These are phyloP conservation scores for Pichia sp. DNA, from an alignment of 1,139 yeast species.

Conservation along the genomic window DNA sequence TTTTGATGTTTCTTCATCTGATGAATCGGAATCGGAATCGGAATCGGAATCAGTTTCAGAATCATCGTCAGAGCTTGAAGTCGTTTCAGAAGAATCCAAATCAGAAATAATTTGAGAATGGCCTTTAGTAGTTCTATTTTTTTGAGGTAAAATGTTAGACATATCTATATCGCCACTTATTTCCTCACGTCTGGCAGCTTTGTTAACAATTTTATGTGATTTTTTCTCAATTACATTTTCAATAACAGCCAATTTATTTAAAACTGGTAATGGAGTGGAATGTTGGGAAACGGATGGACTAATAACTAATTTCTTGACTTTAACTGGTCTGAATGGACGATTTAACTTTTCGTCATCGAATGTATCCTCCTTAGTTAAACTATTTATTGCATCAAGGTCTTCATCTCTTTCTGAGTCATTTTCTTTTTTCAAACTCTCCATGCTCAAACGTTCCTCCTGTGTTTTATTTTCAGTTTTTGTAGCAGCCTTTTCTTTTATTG, in stretches of 20 bases:
- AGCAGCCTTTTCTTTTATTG: conserved; percentile 1
- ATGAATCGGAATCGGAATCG: conserved; percentile 7
- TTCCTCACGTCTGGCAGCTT: conserved; percentile 15
- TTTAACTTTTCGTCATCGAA: conserved; percentile 8
- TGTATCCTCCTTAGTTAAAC: conserved; percentile 11
- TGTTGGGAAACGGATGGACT: background rate
- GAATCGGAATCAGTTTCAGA: background rate
- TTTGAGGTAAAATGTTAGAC: conserved; percentile 16
- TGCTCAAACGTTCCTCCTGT: background rate
- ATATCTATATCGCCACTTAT: conserved; percentile 16
- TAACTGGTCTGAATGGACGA: conserved; percentile 7
- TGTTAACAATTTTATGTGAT: background rate
- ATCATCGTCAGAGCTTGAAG: background rate
- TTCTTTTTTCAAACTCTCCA: background rate
- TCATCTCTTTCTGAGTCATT: conserved; percentile 5
- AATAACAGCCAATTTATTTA: background rate
- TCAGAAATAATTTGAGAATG: background rate
- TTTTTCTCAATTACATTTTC: background rate
- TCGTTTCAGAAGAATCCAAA: background rate
- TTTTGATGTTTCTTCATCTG: conserved; percentile 13
- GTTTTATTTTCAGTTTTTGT: background rate
- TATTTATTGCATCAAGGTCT: conserved; percentile 6
- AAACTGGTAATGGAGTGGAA: background rate
- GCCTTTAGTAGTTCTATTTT: conserved; percentile 1
- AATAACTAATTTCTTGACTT: conserved; percentile 6